Percentiles rank a stretch among this genome's conserved stretches.
phyloP scores from a whole-genome alignment of 768 basidiomycete species.

The Bullera alba region DNA sequence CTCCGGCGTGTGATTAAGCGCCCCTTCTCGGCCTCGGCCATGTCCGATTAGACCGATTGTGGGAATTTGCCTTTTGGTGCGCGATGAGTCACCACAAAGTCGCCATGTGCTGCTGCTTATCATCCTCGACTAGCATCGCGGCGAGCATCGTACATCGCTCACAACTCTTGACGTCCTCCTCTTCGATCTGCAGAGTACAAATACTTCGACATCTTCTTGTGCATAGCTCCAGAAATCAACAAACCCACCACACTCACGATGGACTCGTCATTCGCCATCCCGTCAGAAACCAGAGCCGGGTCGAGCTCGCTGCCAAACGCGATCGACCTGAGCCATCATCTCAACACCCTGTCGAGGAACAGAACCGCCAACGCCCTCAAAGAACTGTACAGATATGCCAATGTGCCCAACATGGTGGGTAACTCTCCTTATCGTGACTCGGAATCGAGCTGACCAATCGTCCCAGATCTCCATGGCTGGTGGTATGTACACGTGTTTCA shows the following conservation, averaged over 20 bases:
- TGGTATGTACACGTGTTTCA: conserved; percentile 49
- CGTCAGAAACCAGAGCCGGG: background rate
- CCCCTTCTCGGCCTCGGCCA: no score
- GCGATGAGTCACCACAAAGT: no score
- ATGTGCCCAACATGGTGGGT: conserved; percentile 49
- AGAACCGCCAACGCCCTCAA: conserved; percentile 59
- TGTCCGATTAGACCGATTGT: no score
- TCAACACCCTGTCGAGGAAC: conserved; percentile 55
- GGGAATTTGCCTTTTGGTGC: no score
- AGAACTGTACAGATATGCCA: conserved; percentile 58
- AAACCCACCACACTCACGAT: conserved; percentile 19
- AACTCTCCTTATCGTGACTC: conserved; percentile 18
- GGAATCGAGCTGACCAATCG: conserved; percentile 45
- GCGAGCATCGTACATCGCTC: no score
- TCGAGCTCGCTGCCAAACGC: conserved; percentile 40
- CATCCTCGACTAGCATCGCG: no score
- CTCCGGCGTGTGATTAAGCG: no score
- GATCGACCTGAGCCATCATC: conserved; percentile 65
- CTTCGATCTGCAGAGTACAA: no score
- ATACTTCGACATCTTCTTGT: no score
- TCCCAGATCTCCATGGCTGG: conserved; percentile 60
- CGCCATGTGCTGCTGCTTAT: no score
- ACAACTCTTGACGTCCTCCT: no score
- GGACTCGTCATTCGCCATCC: conserved; percentile 36
- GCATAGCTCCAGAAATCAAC: no score